These are phyloP conservation scores for Aspergillus panamensis DNA, from an alignment of 495 filamentous ascomycete genomes.

Conservation along the genomic window DNA sequence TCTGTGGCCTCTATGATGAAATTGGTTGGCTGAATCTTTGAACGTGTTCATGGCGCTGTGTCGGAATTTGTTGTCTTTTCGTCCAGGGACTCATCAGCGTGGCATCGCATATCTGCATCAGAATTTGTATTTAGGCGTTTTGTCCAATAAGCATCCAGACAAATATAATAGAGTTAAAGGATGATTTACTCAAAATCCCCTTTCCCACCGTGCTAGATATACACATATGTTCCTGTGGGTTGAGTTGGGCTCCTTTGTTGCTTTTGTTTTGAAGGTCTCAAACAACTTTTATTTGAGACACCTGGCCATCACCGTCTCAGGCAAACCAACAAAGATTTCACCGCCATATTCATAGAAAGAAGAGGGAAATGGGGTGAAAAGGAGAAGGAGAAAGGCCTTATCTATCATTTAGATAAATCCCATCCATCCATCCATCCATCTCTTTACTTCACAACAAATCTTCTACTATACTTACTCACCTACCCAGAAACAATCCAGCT, in stretches of 20 bases:
- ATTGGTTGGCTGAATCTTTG: conserved; percentile 2
- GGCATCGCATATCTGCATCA: conserved; percentile 3
- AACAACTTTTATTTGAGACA: background rate
- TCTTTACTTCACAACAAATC: background rate
- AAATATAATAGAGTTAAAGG: background rate
- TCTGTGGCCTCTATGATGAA: conserved; percentile 9
- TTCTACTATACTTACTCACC: too few relatives aligned
- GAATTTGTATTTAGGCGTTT: conserved; percentile 1
- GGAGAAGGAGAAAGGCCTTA: background rate
- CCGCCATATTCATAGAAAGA: too few relatives aligned
- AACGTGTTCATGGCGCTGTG: background rate
- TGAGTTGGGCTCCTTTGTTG: background rate
- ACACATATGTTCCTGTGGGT: background rate
- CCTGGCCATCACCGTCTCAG: background rate
- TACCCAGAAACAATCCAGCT: too few relatives aligned
- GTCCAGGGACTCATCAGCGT: background rate
- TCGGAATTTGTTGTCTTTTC: background rate
- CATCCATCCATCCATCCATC: background rate
- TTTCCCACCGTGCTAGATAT: background rate
- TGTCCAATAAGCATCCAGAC: background rate
- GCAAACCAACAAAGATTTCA: conserved; percentile 5
- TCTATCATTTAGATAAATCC: conserved; percentile 3
- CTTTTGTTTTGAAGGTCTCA: background rate
- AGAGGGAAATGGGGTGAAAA: background rate
- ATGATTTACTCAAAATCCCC: background rate